Percentiles rank a stretch among this genome's conserved stretches.
Evolutionary conservation across 768 basidiomycete species (phyloP).

Genomic region (Pleurotus citrinopileatus): DNA sequence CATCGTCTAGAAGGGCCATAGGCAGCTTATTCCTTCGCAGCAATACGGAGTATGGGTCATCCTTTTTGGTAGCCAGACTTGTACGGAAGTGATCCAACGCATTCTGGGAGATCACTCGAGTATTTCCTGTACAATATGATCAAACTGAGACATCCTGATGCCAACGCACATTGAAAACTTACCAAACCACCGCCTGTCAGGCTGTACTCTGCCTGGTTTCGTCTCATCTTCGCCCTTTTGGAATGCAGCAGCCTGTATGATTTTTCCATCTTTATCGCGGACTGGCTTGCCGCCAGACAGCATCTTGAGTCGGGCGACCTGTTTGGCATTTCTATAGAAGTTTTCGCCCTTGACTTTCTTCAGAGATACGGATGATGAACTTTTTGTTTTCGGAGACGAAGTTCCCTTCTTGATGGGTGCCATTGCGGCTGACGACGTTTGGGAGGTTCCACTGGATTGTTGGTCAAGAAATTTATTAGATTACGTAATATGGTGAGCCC

Average conservation of each 20-base stretch:
- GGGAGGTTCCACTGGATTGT: background rate
- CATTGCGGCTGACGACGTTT: background rate
- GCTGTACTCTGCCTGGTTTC: constrained; percentile 87
- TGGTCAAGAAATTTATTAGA: background rate
- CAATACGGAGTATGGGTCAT: constrained; percentile 96
- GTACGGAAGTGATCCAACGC: constrained; percentile 96
- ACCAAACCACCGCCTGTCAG: constrained; percentile 98
- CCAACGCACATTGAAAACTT: constrained; percentile 26
- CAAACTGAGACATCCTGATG: constrained; percentile 8
- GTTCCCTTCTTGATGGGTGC: constrained; percentile 7
- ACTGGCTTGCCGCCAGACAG: constrained; percentile 89
- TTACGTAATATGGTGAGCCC: background rate
- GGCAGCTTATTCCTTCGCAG: constrained; percentile 93
- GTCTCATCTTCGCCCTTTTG: constrained; percentile 95
- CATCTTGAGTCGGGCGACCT: constrained; percentile 84
- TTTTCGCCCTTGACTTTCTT: constrained; percentile 90
- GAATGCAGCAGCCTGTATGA: constrained; percentile 90
- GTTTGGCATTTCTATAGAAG: constrained; percentile 96
- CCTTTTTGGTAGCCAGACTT: constrained; percentile 76
- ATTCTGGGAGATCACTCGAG: constrained; percentile 95
- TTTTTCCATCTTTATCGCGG: constrained; percentile 88
- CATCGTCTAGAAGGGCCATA: constrained; percentile 93
- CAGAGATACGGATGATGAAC: constrained; percentile 42
- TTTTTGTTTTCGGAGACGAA: constrained; percentile 24
- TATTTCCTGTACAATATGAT: constrained; percentile 65